phyloP scores from a whole-genome alignment of 2,329 filamentous ascomycete genomes.

The Thermothelomyces thermophilus region DNA sequence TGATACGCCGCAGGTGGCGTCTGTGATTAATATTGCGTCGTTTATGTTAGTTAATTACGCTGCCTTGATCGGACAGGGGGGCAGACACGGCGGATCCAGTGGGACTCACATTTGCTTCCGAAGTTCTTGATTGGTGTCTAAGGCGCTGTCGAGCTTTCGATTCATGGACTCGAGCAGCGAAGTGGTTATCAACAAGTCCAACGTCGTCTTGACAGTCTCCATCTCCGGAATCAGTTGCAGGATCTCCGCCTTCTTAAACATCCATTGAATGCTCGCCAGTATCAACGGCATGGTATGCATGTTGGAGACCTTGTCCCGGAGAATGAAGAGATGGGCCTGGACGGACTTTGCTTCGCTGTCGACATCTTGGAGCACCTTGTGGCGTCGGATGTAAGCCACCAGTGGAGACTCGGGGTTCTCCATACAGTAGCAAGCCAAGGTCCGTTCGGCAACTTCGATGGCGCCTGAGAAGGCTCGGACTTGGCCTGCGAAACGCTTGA shows the following conservation, averaged over 20 bases:
- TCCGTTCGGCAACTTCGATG: neutral
- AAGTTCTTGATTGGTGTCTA: neutral
- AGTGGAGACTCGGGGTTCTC: neutral
- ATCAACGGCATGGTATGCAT: neutral
- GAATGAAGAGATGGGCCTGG: neutral
- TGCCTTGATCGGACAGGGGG: too few species aligned
- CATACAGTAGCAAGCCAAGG: neutral
- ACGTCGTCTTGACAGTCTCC: neutral
- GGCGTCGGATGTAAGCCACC: neutral
- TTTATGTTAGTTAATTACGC: too few species aligned
- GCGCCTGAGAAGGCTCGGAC: neutral
- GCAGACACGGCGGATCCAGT: too few species aligned
- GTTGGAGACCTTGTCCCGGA: neutral
- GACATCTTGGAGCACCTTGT: neutral
- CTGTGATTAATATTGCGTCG: too few species aligned
- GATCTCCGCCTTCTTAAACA: neutral
- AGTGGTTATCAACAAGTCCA: neutral
- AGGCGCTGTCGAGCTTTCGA: neutral
- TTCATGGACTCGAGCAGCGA: neutral
- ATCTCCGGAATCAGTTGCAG: neutral
- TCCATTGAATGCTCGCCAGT: neutral
- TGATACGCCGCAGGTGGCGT: too few species aligned
- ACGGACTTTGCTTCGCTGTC: neutral
- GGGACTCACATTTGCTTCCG: neutral
- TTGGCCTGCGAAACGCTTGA: neutral